These are phyloP conservation scores for Metschnikowia cubensis DNA, from an alignment of 805 yeast species.

Conservation along the genomic window DNA sequence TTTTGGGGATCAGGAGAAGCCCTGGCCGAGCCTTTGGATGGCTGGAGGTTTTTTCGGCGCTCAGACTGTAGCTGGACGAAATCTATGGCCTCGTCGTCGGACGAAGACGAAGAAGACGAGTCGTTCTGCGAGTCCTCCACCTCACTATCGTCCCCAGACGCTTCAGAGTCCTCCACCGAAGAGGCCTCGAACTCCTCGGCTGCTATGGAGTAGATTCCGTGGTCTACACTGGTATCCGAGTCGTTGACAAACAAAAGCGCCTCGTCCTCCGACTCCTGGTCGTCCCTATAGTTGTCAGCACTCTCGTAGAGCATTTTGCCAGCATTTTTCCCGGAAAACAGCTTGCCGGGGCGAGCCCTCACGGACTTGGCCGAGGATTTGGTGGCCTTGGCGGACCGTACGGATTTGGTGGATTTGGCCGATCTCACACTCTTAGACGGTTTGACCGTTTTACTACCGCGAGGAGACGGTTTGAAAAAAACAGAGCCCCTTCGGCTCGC, in stretches of 20 bases:
- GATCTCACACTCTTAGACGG: too few species aligned
- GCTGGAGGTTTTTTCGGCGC: slow-evolving; percentile 29
- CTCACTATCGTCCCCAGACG: slow-evolving; percentile 24
- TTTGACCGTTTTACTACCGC: too few species aligned
- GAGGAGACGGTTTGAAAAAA: slow-evolving; percentile 6
- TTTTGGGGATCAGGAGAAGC: slow-evolving; percentile 6
- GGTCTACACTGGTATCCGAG: slow-evolving; percentile 15
- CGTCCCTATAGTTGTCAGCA: slow-evolving; percentile 4
- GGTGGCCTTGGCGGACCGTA: slow-evolving; percentile 8
- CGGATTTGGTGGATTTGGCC: slow-evolving; percentile 5
- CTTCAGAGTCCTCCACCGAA: slow-evolving; percentile 30
- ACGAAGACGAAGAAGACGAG: slow-evolving; percentile 35
- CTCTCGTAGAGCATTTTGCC: slow-evolving; percentile 8
- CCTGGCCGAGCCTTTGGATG: slow-evolving; percentile 7
- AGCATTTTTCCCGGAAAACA: slow-evolving; percentile 10
- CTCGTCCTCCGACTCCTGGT: neutral
- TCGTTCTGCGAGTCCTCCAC: slow-evolving; percentile 14
- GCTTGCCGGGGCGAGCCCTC: slow-evolving; percentile 10
- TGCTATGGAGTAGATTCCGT: slow-evolving; percentile 23
- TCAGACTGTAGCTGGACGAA: slow-evolving; percentile 70
- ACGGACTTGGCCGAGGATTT: slow-evolving; percentile 4
- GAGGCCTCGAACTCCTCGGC: slow-evolving; percentile 12
- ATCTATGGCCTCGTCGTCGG: slow-evolving; percentile 65
- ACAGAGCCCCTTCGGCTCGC: slow-evolving; percentile 15
- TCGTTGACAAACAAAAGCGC: neutral